These are phyloP conservation scores for Xylaria sp. DNA, from an alignment of 2,329 filamentous ascomycete species.

Conservation along the genomic window DNA sequence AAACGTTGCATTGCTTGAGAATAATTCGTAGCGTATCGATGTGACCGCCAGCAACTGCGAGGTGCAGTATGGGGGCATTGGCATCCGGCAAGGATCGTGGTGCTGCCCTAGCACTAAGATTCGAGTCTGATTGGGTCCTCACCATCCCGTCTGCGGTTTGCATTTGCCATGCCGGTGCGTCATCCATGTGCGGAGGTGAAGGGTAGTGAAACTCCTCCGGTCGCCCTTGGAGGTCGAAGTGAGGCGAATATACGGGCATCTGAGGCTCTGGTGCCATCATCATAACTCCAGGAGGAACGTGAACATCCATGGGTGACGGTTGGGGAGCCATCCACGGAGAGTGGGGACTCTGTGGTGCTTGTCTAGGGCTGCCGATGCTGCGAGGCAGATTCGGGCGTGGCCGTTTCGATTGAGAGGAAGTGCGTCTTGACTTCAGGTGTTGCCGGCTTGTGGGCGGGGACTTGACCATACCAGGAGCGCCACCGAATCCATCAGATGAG, in stretches of 20 bases:
- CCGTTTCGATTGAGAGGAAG: slow-evolving; percentile 37
- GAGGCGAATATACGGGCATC: slow-evolving; percentile 35
- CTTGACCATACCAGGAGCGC: slow-evolving; percentile 29
- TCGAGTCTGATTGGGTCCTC: slow-evolving; percentile 30
- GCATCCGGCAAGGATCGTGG: slow-evolving; percentile 38
- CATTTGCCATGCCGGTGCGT: slow-evolving; percentile 36
- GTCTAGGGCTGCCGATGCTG: slow-evolving; percentile 35
- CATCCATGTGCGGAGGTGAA: slow-evolving; percentile 38
- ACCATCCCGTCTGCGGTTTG: slow-evolving; percentile 22
- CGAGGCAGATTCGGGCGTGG: slow-evolving; percentile 33
- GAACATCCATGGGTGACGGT: slow-evolving; percentile 33
- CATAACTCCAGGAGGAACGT: slow-evolving; percentile 33
- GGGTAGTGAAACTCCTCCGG: slow-evolving; percentile 40
- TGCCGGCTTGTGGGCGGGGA: slow-evolving; percentile 34
- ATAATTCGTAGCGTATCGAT: slow-evolving; percentile 42
- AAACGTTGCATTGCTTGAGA: slow-evolving; percentile 40
- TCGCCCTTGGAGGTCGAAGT: slow-evolving; percentile 36
- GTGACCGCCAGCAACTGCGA: slow-evolving; percentile 41
- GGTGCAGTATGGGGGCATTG: slow-evolving; percentile 41
- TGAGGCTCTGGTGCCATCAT: slow-evolving; percentile 37
- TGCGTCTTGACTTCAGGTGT: slow-evolving; percentile 33
- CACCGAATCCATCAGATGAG: slow-evolving; percentile 32
- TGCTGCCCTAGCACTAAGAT: slow-evolving; percentile 31
- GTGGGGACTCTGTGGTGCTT: slow-evolving; percentile 36
- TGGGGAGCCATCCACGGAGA: slow-evolving; percentile 38